Evolutionary conservation across 2,329 filamentous ascomycete genomes (phyloP), one percentile per base, ranked within the genome.

Genomic region (Canariomyces notabilis): DNA sequence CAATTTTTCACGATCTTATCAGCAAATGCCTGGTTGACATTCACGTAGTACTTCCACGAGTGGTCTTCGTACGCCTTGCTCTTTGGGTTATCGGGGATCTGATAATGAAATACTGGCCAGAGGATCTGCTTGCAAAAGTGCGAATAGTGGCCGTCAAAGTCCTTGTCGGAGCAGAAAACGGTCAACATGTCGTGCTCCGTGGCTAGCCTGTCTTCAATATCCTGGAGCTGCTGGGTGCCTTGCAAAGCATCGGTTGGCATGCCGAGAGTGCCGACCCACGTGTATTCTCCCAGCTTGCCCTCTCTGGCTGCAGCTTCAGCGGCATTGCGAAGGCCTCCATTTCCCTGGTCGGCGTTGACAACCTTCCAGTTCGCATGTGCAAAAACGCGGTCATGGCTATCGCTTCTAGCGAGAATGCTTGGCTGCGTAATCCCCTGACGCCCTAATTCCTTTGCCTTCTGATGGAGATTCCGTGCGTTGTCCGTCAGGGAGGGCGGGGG

Each of bases 21-120:
- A 23, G 91, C 91, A 67, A 97, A 96, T 3, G 85, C 88, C 65
- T 93, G 85, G 69, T 96, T 96, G 61, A 96, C 78, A 44, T 87
- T 88, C 62, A 89, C 85, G 60, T 97, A 97, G 71, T 88, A 95
- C 57, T 89, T 79, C 89, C 90, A 97, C 0, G 90, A 96, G 67
- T 97, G 90, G 58, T 97, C 91, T 65, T 95, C 86, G 64, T 95
- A 97, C 0, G 91, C 91, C 66, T 97, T 97, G 79, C 89, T 96
- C 75, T 95, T 95, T 20, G 91, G 91, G 62, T 95, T 94, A 63
- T 97, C 93, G 0, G 91, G 93, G 49, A 97, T 95, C 67, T 96
- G 90, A 65, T 97, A 97, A 68, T 97, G 90, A 67, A 97, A 95
- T 50, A 96, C 90, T 1, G 91, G 91, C 91, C 91, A 97, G 6